Evolutionary conservation across 805 yeast genomes (phyloP), one percentile per base, ranked within the genome.

Genomic region (Wickerhamiella siamensis): DNA sequence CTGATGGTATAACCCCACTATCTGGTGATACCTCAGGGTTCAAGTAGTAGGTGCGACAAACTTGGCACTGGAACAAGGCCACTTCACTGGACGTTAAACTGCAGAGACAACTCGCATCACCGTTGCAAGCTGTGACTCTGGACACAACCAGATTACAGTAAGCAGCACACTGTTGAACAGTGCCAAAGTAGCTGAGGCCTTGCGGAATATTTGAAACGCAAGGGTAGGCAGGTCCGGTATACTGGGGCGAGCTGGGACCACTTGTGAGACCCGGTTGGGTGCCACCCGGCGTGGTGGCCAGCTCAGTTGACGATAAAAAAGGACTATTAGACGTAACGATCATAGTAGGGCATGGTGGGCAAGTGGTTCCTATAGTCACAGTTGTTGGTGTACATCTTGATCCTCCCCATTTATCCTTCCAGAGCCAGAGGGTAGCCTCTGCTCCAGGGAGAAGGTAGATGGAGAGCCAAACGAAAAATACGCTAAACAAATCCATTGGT

Each of bases 261-360:
- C 60, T 55, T 37, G 60, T 56, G 60, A 55, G 61, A 57, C 60
- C 59, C 35, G 50, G 33, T 16, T 41, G 31, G 59, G 60, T 57
- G 61, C 60, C 60, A 56, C 60, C 51, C 44, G 52, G 45, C 53
- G 57, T 54, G 51, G 50, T 43, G 46, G 51, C 49, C 54, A 57
- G 56, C 58, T 56, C 58, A 57, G 58, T 54, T 56, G 60, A 55
- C 54, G 60, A 56, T 56, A 57, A 56, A 55, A 56, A 55, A 56
- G 60, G 58, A 48, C 43, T 42, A 34, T 45, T 46, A 31, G 51
- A 38, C 20, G 52, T 52, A 21, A 49, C 51, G 17, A 46, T 45
- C 21, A 46, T 42, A 12, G 42, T 22, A 8, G 47, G 38, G 4
- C 35, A 17, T 12, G 37, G 38, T 17, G n/a, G 20, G 18, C 47